phyloP scores from a whole-genome alignment of 208 protist species.

The Crithidia sp. region DNA sequence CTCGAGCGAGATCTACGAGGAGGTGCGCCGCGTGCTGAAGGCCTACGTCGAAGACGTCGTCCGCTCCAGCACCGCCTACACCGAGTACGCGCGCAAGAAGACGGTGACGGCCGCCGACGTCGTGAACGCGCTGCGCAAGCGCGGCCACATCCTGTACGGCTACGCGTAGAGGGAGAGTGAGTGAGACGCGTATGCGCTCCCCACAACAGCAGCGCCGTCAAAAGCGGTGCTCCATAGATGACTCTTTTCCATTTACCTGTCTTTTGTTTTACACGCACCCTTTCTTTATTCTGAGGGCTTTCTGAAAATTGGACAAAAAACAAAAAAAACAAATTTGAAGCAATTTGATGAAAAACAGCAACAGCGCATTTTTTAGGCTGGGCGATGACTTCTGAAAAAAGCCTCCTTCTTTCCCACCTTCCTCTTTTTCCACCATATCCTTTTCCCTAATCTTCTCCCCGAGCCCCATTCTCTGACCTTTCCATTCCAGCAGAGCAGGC shows the following conservation, averaged over 20 bases:
- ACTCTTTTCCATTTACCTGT: neutral
- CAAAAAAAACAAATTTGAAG: neutral
- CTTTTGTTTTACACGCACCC: neutral
- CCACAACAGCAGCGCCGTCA: too few relatives aligned
- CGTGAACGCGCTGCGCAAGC: constrained; percentile 90
- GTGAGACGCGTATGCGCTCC: neutral
- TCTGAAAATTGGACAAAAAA: constrained; percentile 1
- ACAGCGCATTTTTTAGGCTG: too few relatives aligned
- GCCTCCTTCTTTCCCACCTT: too few relatives aligned
- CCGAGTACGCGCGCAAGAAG: constrained; percentile 85
- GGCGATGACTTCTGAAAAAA: too few relatives aligned
- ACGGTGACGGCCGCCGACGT: constrained; percentile 88
- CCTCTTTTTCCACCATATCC: too few relatives aligned
- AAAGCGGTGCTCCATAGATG: constrained; percentile 1
- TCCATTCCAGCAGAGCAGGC: too few relatives aligned
- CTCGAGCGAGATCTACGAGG: constrained; percentile 69
- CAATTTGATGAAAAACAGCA: neutral
- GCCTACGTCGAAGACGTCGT: constrained; percentile 84
- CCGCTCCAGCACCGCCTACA: constrained; percentile 85
- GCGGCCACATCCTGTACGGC: constrained; percentile 91
- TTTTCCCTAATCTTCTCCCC: too few relatives aligned
- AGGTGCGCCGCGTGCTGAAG: constrained; percentile 82
- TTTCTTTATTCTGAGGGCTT: neutral
- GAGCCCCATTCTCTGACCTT: too few relatives aligned
- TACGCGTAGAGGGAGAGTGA: constrained; percentile 57